A percentile compares a stretch with the other conserved stretches of the same genome.
phyloP scores from a whole-genome alignment of 208 protist genomes.

The Leishmania guyanensis region DNA sequence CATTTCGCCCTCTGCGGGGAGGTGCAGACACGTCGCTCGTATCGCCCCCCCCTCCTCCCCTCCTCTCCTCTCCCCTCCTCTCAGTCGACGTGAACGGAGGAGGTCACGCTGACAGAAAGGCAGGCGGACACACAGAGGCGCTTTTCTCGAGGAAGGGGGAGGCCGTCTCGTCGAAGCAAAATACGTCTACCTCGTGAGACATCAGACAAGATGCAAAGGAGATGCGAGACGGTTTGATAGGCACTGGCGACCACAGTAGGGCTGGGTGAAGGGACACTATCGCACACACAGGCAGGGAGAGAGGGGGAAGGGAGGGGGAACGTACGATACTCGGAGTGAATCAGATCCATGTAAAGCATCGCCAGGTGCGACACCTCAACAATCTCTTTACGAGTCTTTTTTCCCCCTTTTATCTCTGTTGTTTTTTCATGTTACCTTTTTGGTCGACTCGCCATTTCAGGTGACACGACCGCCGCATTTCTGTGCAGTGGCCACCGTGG shows the following conservation, averaged over 20 bases:
- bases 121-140: neutral
- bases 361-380: neutral
- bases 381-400: neutral
- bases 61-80: neutral
- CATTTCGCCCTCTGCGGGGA: neutral
- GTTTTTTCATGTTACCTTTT: neutral
- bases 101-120: neutral
- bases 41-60: neutral
- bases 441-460: neutral
- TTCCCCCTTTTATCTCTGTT: neutral
- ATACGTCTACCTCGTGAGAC: neutral
- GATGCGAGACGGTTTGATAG: neutral
- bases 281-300: neutral
- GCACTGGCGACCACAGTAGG: neutral
- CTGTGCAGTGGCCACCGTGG: neutral
- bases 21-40: neutral
- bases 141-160: neutral
- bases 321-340: neutral
- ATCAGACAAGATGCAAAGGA: neutral
- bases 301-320: neutral
- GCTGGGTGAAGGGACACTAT: neutral
- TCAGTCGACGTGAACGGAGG: neutral
- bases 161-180: neutral
- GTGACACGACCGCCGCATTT: neutral
- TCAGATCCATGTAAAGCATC: neutral